Conservation (phyloP, 108 stramenopile genomes). For the Pseudonitzschia multistriata region DNA sequence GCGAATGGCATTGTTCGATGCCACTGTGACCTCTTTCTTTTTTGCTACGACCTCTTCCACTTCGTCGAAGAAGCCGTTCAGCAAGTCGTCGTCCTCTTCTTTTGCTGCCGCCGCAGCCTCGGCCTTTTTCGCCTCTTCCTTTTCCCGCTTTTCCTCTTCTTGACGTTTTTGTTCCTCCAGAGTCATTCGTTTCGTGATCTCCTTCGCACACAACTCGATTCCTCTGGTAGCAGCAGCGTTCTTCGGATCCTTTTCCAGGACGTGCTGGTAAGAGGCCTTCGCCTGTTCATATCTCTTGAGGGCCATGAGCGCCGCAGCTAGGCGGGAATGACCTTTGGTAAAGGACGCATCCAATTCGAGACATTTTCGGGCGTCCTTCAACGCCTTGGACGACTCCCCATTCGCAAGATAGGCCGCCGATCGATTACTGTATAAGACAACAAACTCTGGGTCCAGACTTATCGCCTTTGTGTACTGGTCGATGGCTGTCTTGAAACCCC, state of each 20-base stretch:
- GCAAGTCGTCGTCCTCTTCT: conserved; percentile 44
- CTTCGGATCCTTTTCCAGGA: conserved; percentile 49
- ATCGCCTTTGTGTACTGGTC: conserved; percentile 64
- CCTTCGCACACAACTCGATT: conserved; percentile 51
- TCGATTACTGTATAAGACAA: conserved; percentile 69
- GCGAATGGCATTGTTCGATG: conserved; percentile 64
- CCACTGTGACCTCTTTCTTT: conserved; percentile 33
- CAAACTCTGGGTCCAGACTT: conserved; percentile 61
- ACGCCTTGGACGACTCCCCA: conserved; percentile 69
- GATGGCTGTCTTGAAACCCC: conserved; percentile 59
- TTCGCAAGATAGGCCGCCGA: conserved; percentile 79
- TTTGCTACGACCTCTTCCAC: conserved; percentile 76
- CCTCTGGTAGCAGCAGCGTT: conserved; percentile 67
- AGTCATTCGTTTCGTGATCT: conserved; percentile 38
- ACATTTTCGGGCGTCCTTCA: conserved; percentile 68
- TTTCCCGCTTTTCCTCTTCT: conserved; percentile 43
- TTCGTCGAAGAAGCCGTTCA: conserved; percentile 85
- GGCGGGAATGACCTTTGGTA: conserved; percentile 67
- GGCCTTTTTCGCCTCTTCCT: conserved; percentile 30
- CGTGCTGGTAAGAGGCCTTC: conserved; percentile 47
- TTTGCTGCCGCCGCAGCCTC: conserved; percentile 20
- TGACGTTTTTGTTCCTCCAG: conserved; percentile 33
- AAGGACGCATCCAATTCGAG: conserved; percentile 45
- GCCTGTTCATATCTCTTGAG: conserved; percentile 71
- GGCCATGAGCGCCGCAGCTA: conserved; percentile 76